phyloP scores from a whole-genome alignment of 768 basidiomycete genomes.

The Serendipita sp. region DNA sequence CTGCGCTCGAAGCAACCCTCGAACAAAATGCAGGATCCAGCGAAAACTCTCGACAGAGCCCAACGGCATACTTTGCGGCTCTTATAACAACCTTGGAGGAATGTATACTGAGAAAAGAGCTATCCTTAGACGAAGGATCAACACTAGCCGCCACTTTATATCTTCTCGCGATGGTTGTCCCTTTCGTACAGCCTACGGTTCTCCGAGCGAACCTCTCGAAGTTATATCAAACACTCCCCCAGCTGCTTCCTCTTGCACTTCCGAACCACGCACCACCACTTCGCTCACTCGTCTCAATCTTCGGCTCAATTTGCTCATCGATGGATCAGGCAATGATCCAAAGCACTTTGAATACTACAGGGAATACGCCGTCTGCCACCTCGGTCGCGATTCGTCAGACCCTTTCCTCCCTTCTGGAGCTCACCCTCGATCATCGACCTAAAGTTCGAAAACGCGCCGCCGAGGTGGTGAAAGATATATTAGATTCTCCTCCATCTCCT shows the following conservation, averaged over 20 bases:
- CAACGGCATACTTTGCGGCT: constrained; percentile 93
- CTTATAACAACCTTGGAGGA: constrained; percentile 71
- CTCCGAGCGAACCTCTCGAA: constrained; percentile 59
- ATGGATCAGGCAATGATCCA: constrained; percentile 38
- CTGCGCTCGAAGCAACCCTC: constrained; percentile 56
- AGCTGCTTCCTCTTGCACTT: constrained; percentile 50
- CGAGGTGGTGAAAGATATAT: constrained; percentile 64
- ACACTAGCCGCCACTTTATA: constrained; percentile 73
- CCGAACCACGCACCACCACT: constrained; percentile 55
- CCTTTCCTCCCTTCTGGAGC: constrained; percentile 69
- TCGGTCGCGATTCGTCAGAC: constrained; percentile 41
- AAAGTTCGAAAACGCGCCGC: constrained; percentile 87
- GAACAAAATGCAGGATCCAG: constrained; percentile 7
- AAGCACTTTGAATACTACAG: constrained; percentile 10
- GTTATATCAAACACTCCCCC: constrained; percentile 55
- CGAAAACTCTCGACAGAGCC: constrained; percentile 12
- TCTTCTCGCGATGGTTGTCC: constrained; percentile 58
- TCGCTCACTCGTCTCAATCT: constrained; percentile 71
- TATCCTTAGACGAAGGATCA: constrained; percentile 42
- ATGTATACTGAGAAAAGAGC: constrained; percentile 38
- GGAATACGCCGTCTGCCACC: background rate
- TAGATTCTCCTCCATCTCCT: constrained; percentile 63
- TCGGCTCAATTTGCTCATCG: constrained; percentile 47
- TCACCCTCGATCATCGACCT: constrained; percentile 75
- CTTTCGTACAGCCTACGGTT: constrained; percentile 65